Base-by-base conservation (phyloP, 106 monocot genomes). In the Dendrobium catenatum region DNA sequence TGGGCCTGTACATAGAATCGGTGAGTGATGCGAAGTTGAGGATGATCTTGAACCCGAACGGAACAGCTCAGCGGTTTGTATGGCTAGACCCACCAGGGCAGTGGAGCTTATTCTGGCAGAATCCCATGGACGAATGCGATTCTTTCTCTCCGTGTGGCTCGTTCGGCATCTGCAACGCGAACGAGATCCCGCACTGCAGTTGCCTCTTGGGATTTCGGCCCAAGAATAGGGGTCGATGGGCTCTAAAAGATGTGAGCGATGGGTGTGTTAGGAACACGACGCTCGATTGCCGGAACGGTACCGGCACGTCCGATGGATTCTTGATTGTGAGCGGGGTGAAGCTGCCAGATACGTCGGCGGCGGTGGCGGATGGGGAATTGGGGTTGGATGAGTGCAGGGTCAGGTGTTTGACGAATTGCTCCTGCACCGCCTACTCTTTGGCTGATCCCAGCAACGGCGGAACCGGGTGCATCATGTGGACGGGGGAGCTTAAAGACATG, bases 371-470 rank as follows among this genome's bases (percentile, higher is more conserved):
- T 37, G 37, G 37, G 37, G 37, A 37, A 37, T 37, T 37, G 37
- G 37, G 37, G 37, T 37, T 37, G 37, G 37, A 37, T 37, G 37
- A 37, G 37, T 37, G 37, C 37, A 37, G 37, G 89, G 83, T 0
- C 87, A 89, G 27, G 78, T 91, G 90, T 72, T 58, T 82, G 74
- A 77, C 42, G 37, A 70, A 85, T 79, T 91, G 90, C 48, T 88
- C 88, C 22, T 91, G 90, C 68, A 75, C 46, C 37, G 37, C 37
- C 37, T 37, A 37, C 7, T 86, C 84, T 0, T 86, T 80, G 88
- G 24, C 75, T 37, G 47, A 47, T 37, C 37, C 37, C 29, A 72
- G 16, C 5, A 78, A 41, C 2, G 78, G 72, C 10, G 79, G 78
- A 9, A 79, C 67, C 54, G 83, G 86, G 2, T 91, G 88, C 76